Base-by-base conservation (phyloP, 179 eudicot species). In the Patellifolia procumbens region DNA sequence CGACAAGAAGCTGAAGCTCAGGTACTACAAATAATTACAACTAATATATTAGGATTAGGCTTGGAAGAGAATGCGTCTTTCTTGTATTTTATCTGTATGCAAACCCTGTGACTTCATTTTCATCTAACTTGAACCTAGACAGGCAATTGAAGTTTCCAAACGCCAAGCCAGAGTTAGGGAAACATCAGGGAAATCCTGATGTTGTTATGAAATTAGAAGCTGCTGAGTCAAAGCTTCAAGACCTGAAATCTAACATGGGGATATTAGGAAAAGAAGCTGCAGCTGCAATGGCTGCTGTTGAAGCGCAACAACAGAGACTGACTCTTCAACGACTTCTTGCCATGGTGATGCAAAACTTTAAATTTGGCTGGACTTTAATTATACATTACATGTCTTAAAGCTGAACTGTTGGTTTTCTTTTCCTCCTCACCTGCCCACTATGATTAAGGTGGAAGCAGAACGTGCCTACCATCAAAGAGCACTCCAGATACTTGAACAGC, bases 1-100 rank as follows among this genome's bases (percentile, higher is more conserved):
- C 91, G 97, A 65, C 99, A 92, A 86, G 99, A 95, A 78, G 95
- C 97, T 80, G 99, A 95, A 88, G 92, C 95, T 68, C 99, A 95
- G 99, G 99, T 95, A 83, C n/a, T n/a, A n/a, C n/a, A n/a, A n/a
- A n/a, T n/a, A n/a, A n/a, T n/a, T n/a, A n/a, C n/a, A n/a, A n/a
- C n/a, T 69, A 24, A 80, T 37, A 7, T 2, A 7, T 3, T 28
- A 42, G 10, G 48, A 32, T 22, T 22, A 42, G 10, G 56, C 69
- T 29, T 62, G 39, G 28, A 24, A n/a, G 35, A 39, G 1, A 46
- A 39, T 24, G 31, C 22, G 46, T 35, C 42, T 53, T 51, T 43
- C 70, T 74, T 65, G 48, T 56, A 42, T 37, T 55, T 22, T 62
- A 22, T 35, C 51, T 34, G 87, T 81, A 90, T 90, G 85, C 88